phyloP scores from a whole-genome alignment of 2,329 filamentous ascomycete species.

The Fusarium papillatum region DNA sequence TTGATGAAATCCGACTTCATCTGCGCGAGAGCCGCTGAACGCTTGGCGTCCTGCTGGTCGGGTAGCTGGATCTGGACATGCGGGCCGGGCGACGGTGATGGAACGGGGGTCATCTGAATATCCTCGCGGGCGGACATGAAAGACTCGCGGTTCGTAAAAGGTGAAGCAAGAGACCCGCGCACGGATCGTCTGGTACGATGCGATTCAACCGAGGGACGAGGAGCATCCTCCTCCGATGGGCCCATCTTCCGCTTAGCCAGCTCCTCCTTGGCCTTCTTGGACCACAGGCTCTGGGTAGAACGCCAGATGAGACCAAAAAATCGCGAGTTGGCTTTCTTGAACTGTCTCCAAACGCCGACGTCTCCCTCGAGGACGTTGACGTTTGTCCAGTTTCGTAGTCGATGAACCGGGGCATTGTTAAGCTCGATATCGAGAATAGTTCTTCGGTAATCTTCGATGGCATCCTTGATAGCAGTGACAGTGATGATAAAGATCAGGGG shows the following conservation, averaged over 20 bases:
- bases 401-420: constrained; percentile 96
- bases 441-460: constrained; percentile 93
- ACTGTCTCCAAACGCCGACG: constrained; percentile 85
- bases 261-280: constrained; percentile 63
- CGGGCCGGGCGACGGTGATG: constrained; percentile 76
- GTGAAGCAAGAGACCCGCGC: constrained; percentile 59
- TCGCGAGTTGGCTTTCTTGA: constrained; percentile 89
- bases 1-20: constrained; percentile 78
- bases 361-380: constrained; percentile 93
- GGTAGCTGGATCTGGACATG: constrained; percentile 55
- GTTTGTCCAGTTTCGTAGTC: constrained; percentile 89
- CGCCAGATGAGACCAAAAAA: constrained; percentile 68
- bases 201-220: constrained; percentile 69
- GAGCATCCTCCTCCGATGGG: constrained; percentile 58
- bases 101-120: constrained; percentile 97
- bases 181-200: constrained; percentile 50
- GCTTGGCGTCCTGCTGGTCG: constrained; percentile 50
- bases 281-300: constrained; percentile 61
- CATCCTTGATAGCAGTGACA: constrained; percentile 94
- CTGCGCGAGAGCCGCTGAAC: constrained; percentile 55
- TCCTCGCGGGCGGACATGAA: constrained; percentile 72
- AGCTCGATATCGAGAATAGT: constrained; percentile 93
- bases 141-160: constrained; percentile 67
- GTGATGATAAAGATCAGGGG: constrained; percentile 93
- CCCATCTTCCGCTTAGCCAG: constrained; percentile 60